Evolutionary conservation across 2,329 filamentous ascomycete species (phyloP).

Genomic region (Nemania bipapillata): DNA sequence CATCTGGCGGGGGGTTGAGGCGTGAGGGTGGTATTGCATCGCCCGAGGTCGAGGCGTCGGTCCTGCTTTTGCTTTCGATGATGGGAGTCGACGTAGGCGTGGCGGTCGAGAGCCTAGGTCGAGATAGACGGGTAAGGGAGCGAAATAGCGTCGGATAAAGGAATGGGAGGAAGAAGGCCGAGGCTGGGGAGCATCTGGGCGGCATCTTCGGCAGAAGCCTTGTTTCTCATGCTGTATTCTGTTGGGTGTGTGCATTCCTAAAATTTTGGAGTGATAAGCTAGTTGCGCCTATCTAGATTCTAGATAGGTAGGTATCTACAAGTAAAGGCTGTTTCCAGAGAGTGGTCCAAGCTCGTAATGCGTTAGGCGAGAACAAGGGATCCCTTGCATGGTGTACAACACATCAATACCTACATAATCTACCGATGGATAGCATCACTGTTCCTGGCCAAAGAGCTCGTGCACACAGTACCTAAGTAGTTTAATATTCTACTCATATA

Average conservation of each 20-base stretch:
- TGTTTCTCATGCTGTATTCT: slow-evolving; percentile 8
- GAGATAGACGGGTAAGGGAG: slow-evolving; percentile 43
- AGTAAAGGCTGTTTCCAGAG: not conserved
- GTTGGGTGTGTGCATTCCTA: not conserved
- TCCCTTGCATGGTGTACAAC: slow-evolving; percentile 35
- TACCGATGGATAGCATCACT: not conserved
- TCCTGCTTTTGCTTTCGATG: slow-evolving; percentile 41
- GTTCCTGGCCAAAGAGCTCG: not conserved
- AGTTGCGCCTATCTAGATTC: not conserved
- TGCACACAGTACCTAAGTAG: too few relatives aligned
- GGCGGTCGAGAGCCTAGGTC: slow-evolving; percentile 44
- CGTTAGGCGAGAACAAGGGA: slow-evolving; percentile 24
- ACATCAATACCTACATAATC: slow-evolving; percentile 30
- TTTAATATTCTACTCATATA: too few relatives aligned
- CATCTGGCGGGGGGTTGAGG: slow-evolving; percentile 83
- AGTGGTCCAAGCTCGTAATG: not conserved
- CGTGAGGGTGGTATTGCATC: slow-evolving; percentile 63
- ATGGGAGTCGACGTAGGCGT: slow-evolving; percentile 35
- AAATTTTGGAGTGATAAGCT: slow-evolving; percentile 40
- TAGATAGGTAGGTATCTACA: not conserved
- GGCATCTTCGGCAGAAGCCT: slow-evolving; percentile 52
- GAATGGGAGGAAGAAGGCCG: slow-evolving; percentile 59
- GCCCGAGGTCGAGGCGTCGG: slow-evolving; percentile 47
- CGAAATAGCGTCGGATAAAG: slow-evolving; percentile 62
- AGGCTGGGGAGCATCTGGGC: slow-evolving; percentile 54